A percentile compares a stretch with the other conserved stretches of the same genome.
Evolutionary conservation across 768 basidiomycete species (phyloP).

Genomic region (Postia placenta): DNA sequence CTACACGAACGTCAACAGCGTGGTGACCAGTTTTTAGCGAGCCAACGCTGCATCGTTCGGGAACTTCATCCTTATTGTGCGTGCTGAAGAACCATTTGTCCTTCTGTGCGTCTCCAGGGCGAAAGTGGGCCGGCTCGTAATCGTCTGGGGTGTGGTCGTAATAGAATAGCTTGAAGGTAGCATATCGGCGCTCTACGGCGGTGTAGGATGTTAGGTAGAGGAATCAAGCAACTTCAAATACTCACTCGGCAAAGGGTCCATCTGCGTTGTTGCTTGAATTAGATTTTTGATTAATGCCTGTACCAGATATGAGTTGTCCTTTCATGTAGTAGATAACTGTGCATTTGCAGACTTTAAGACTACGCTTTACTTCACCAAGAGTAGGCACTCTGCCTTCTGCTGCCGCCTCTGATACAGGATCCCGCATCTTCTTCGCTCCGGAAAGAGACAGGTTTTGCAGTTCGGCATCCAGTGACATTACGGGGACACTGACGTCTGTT

Average conservation of each 20-base stretch:
- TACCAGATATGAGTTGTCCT: no score
- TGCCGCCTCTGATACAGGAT: constrained; percentile 56
- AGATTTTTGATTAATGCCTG: constrained; percentile 74
- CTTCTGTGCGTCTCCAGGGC: constrained; percentile 60
- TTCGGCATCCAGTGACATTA: constrained; percentile 67
- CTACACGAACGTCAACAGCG: constrained; percentile 64
- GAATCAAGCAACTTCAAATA: constrained; percentile 5
- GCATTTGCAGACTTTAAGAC: constrained; percentile 52
- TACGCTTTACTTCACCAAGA: constrained; percentile 74
- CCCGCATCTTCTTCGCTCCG: constrained; percentile 27
- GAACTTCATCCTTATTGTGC: constrained; percentile 62
- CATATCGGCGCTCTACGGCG: constrained; percentile 65
- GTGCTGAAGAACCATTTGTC: constrained; percentile 82
- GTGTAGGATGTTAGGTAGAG: neutral
- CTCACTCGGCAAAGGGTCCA: constrained; percentile 76
- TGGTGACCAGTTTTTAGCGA: constrained; percentile 68
- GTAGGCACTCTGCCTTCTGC: constrained; percentile 62
- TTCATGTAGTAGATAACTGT: no score
- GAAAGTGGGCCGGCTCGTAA: constrained; percentile 82
- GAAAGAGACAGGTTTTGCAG: constrained; percentile 45
- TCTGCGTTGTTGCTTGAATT: constrained; percentile 70
- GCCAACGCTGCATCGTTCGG: constrained; percentile 69
- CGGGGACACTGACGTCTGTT: constrained; percentile 51
- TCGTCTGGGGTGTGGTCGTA: constrained; percentile 72
- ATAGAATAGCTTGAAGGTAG: constrained; percentile 87